A percentile compares a stretch with the other conserved stretches of the same genome.
phyloP scores from a whole-genome alignment of 345 rosid genomes.

The Eucalyptus pauciflora region DNA sequence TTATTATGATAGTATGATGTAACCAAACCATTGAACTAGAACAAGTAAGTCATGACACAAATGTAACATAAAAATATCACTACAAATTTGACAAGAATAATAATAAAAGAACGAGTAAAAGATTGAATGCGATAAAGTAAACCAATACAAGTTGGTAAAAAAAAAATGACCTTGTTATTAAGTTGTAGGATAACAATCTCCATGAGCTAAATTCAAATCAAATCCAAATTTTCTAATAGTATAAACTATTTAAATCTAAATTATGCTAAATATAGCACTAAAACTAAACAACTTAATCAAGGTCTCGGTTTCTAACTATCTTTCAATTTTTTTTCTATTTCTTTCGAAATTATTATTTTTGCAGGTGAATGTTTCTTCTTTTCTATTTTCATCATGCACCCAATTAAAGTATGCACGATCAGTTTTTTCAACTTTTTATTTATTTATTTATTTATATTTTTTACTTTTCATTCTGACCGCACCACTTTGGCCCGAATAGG shows the following conservation, averaged over 20 bases:
- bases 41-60: background rate
- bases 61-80: background rate
- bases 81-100: background rate
- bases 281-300: background rate
- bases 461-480: background rate
- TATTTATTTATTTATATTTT: background rate
- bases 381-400: background rate
- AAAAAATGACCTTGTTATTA: background rate
- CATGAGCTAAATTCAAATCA: background rate
- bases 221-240: background rate
- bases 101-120: no score
- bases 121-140: background rate
- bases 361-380: no score
- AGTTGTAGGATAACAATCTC: background rate
- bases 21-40: background rate
- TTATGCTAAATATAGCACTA: background rate
- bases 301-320: background rate
- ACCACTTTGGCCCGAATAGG: background rate
- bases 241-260: background rate
- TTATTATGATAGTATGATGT: background rate
- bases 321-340: background rate
- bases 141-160: accelerated
- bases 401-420: background rate
- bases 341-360: no score
- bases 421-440: no score